Base-by-base conservation (phyloP, 139 green algal species). In the Picochlorum sp. region DNA sequence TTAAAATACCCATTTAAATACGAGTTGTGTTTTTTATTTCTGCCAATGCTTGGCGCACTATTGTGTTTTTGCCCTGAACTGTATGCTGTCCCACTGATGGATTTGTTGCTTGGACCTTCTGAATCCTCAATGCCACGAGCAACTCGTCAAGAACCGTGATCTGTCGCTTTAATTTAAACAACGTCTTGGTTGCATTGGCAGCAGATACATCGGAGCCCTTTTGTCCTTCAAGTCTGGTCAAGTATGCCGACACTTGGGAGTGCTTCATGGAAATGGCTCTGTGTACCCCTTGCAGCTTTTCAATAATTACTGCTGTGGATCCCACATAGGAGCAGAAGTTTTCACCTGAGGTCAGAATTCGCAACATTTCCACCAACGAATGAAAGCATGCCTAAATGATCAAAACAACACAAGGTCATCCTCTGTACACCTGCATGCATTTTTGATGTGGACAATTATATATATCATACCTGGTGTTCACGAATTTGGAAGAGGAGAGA, bases 161-260 rank as follows among this genome's bases (percentile, higher is more conserved):
- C 69, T 84, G 74, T 34, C 76, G 76, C 16, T 66, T 66, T 0
- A 66, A 66, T 4, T 63, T 30, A 16, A 92, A 60, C 59, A 92
- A 54, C 58, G 80, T 83, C 57, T 70, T 72, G 4, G 86, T 88
- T 15, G 85, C 77, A 59, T 86, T 73, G 13, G 73, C 63, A 0
- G 86, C 86, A 2, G 73, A 81, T 5, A 75, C 78, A 73, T 91
- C 84, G 13, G 76, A 86, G 4, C 82, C 84, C 69, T 92, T 92
- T 38, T 86, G 65, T 24, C 73, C 75, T 66, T 95, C 87, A 45
- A 95, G 67, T 30, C 81, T 75, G 16, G 66, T 68, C 23, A 95
- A 80, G 69, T 95, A 95, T 41, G 83, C 85, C 1, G 70, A 69
- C 69, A 92, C 87, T 54, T 70, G 77, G 3, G 86, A 72, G 9